phyloP scores from a whole-genome alignment of 805 yeast species.

The Candida maltosa region DNA sequence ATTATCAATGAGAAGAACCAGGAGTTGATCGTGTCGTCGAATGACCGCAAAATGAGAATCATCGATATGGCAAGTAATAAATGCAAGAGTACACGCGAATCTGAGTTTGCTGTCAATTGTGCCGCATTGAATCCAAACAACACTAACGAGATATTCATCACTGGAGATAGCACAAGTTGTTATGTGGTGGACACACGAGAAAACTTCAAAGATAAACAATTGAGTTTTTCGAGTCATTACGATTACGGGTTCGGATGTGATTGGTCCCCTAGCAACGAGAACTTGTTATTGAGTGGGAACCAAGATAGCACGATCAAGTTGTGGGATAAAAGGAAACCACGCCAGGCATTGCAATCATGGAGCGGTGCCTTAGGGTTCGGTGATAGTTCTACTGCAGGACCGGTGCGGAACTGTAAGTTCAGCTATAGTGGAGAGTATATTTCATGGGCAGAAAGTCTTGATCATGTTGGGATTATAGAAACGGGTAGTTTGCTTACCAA shows the following conservation, averaged over 20 bases:
- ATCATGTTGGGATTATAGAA: slow-evolving; percentile 51
- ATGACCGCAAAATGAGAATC: slow-evolving; percentile 43
- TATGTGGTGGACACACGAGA: slow-evolving; percentile 43
- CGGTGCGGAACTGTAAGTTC: slow-evolving; percentile 52
- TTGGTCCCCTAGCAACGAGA: slow-evolving; percentile 45
- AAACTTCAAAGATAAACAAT: not conserved
- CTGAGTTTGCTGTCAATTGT: slow-evolving; percentile 51
- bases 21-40: slow-evolving; percentile 45
- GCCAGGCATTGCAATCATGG: slow-evolving; percentile 27
- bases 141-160: slow-evolving; percentile 38
- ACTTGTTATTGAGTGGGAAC: slow-evolving; percentile 51
- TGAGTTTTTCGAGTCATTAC: slow-evolving; percentile 37
- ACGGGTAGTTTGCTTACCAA: slow-evolving; percentile 22
- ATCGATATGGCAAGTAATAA: slow-evolving; percentile 30
- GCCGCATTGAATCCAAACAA: slow-evolving; percentile 39
- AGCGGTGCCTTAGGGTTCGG: slow-evolving; percentile 28
- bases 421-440: slow-evolving; percentile 43
- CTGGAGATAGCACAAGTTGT: slow-evolving; percentile 48
- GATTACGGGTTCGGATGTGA: slow-evolving; percentile 62
- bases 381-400: slow-evolving; percentile 33
- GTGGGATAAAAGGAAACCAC: slow-evolving; percentile 46
- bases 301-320: slow-evolving; percentile 58
- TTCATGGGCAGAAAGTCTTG: slow-evolving; percentile 58
- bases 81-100: slow-evolving; percentile 13
- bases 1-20: slow-evolving; percentile 26